Conservation (phyloP, 257 asterid species). For the Rhazya stricta region DNA sequence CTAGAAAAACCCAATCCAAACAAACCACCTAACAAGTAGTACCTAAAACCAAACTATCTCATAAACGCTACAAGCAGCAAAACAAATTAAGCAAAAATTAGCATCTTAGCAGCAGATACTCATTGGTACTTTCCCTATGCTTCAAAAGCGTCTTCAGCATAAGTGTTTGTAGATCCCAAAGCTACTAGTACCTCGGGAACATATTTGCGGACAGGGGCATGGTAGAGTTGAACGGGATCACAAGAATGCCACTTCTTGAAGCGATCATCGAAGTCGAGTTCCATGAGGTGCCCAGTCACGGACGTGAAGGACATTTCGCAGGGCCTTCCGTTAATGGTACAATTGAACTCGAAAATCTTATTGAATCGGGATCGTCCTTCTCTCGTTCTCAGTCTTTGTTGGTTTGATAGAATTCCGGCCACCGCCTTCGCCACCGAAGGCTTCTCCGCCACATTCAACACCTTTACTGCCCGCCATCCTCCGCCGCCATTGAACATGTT, state of each 20-base stretch:
- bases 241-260: slow-evolving; percentile 93
- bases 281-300: slow-evolving; percentile 97
- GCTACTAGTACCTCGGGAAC: slow-evolving; percentile 64
- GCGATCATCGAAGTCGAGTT: slow-evolving; percentile 80
- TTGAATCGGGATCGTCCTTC: slow-evolving; percentile 86
- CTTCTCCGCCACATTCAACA: slow-evolving; percentile 97
- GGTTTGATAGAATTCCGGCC: slow-evolving; percentile 66
- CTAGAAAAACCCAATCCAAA: not conserved
- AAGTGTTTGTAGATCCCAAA: not conserved
- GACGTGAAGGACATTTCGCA: slow-evolving; percentile 88
- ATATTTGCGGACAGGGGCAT: slow-evolving; percentile 68
- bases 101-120: not conserved
- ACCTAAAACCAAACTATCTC: not conserved
- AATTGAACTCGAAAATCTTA: slow-evolving; percentile 78
- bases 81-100: not conserved
- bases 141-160: not conserved
- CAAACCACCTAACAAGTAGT: not conserved
- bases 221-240: slow-evolving; percentile 84
- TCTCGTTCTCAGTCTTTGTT: slow-evolving; percentile 53
- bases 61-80: not conserved
- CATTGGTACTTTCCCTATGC: not conserved
- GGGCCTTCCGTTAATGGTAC: slow-evolving; percentile 46
- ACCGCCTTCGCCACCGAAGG: slow-evolving; percentile 97
- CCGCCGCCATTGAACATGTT: slow-evolving; percentile 25
- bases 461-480: slow-evolving; percentile 58